Base-by-base conservation (phyloP, 371 early-diverging fungal genomes). In the Haplosporangium sp. region DNA sequence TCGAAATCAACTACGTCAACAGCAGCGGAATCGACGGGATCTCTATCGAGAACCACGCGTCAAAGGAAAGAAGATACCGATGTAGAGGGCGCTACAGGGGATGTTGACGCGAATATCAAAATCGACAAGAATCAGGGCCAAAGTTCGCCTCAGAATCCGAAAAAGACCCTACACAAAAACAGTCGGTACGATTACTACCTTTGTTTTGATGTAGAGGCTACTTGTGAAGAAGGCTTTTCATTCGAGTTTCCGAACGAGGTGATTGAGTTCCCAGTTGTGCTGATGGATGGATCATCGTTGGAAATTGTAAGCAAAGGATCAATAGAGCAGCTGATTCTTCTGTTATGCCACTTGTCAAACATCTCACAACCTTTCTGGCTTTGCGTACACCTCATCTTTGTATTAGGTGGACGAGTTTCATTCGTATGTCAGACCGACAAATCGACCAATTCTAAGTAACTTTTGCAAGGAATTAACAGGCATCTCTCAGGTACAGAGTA, bases 121-220 rank as follows among this genome's bases (percentile, higher is more conserved):
- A 0, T 48, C 43, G 40, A 45, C 5, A 42, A 38, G 13, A 46
- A 43, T 13, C 43, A 0, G 55, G 13, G 6, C 21, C 37, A 46
- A n/a, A 38, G 58, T 7, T 20, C 45, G 16, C 42, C 5, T n/a
- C 12, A 1, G 55, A 38, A 21, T 1, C 36, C 13, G 42, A 67
- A 38, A 29, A 47, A 38, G 38, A 12, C 4, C 14, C 59, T 64
- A 18, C 59, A 69, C 50, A 53, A 52, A 50, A 80, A 66, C 47
- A 72, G 80, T 67, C 84, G 83, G 0, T 88, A 83, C 59, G 88
- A 88, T 53, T 90, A 89, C 59, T 90, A 86, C 43, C 71, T 87
- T 53, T 93, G 93, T 47, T 90, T 92, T 66, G 95, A 95, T 75
- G 90, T 94, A 6, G 95, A 95, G 71, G 95, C 93, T 36, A 95